Evolutionary conservation across 1,139 yeast species (phyloP).

Genomic region (Sugiyamaella sp.): DNA sequence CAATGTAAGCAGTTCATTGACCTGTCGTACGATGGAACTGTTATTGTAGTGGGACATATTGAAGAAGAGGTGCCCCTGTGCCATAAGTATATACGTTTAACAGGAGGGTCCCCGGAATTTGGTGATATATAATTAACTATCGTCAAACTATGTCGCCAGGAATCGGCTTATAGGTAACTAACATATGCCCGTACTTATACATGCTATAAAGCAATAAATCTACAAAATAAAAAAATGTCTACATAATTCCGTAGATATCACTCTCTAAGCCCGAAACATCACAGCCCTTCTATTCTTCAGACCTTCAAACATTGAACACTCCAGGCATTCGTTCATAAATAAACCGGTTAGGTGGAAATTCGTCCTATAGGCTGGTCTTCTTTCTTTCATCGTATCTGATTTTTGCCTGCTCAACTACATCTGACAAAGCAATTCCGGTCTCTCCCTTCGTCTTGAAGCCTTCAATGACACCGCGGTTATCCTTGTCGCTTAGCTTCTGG

Average conservation of each 20-base stretch:
- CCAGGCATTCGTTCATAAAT: too few relatives aligned
- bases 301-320: too few relatives aligned
- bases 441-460: constrained; percentile 43
- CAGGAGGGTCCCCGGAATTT: constrained; percentile 13
- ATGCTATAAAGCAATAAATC: too few relatives aligned
- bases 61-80: constrained; percentile 62
- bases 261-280: too few relatives aligned
- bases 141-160: too few relatives aligned
- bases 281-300: too few relatives aligned
- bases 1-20: constrained; percentile 69
- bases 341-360: too few relatives aligned
- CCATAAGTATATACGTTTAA: constrained; percentile 51
- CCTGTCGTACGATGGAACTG: constrained; percentile 63
- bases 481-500: constrained; percentile 52
- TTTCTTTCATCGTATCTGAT: constrained; percentile 21
- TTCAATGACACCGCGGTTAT: constrained; percentile 56
- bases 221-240: background rate
- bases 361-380: background rate
- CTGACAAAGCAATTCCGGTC: constrained; percentile 15
- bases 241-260: background rate
- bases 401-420: constrained; percentile 15
- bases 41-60: constrained; percentile 79
- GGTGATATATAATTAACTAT: constrained; percentile 12
- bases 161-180: too few relatives aligned
- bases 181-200: too few relatives aligned